Evolutionary conservation across 75 land plant species (phyloP), one percentile per base, ranked within the genome.

Genomic region (Sequoiadendron giganteum): DNA sequence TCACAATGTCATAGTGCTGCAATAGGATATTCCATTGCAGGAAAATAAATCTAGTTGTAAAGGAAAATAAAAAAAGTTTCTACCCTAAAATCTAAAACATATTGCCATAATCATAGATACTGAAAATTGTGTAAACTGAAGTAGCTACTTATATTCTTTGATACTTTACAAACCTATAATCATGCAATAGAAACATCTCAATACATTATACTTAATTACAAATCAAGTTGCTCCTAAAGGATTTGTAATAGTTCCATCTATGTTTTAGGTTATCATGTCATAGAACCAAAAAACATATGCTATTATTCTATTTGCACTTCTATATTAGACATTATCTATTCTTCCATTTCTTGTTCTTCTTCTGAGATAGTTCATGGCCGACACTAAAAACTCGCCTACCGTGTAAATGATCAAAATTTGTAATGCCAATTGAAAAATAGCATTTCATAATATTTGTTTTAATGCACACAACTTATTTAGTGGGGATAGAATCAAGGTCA

Each of bases 1-100:
- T 97, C 40, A 97, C 99, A 84, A 97, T 94, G 14, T 97, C 99
- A 87, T 87, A 93, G 32, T 97, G 90, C 99, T 97, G 93, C 87
- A 90, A 77, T 73, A n/a, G 21, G 14, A 47, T 39, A 30, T 82
- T 82, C 1, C 38, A 34, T 75, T 75, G 39, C 14, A 75, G 34
- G 16, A 25, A 28, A 2, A 65, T 25, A 65, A 25, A 65, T 25
- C 6, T 30, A 25, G 9, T 65, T 6, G 6, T 65, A 3, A 30
- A 65, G 70, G 30, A 65, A 25, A 65, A 65, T 65, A 0, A 65
- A 21, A 65, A 65, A 65, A 8, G 0, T 25, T 25, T 65, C 70
- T 65, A 25, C 70, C 9, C n/a, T 65, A 25, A 65, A 25, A 52
- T 16, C 70, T 25, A 25, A 58, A 65, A 21, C 8, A 65, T 65